Evolutionary conservation across 2,329 filamentous ascomycete species (phyloP).

Genomic region (Arachnopeziza araneosa): DNA sequence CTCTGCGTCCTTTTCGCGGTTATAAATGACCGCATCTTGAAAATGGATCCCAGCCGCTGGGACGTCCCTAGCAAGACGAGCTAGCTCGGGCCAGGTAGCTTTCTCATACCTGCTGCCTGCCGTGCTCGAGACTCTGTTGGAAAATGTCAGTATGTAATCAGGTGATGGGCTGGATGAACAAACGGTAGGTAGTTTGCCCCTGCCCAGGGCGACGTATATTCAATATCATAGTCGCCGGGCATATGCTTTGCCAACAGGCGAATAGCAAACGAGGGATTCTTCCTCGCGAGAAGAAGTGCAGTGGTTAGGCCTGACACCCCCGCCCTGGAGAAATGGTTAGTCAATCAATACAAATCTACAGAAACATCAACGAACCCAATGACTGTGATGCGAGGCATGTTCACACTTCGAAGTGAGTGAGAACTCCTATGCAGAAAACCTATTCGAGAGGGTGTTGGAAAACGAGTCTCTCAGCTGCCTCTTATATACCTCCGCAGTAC

Average conservation of each 20-base stretch:
- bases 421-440: no score
- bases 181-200: conserved; percentile 76
- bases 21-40: conserved; percentile 54
- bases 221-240: conserved; percentile 87
- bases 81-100: conserved; percentile 59
- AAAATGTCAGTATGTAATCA: not conserved
- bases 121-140: conserved; percentile 15
- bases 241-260: conserved; percentile 82
- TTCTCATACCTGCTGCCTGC: conserved; percentile 49
- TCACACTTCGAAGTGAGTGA: no score
- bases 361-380: not conserved
- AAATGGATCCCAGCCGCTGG: conserved; percentile 79
- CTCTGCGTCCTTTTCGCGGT: conserved; percentile 28
- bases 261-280: conserved; percentile 49
- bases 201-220: conserved; percentile 87
- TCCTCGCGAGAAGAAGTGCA: conserved; percentile 53
- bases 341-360: not conserved
- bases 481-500: no score
- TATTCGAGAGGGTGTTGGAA: no score
- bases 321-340: conserved; percentile 39
- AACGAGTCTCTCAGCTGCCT: no score
- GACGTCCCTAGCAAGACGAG: conserved; percentile 53
- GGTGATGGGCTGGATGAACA: conserved; percentile 29
- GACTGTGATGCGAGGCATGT: not conserved
- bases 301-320: conserved; percentile 63